These are phyloP conservation scores for Pezicula radicicola DNA, from an alignment of 2,329 filamentous ascomycete genomes.

Conservation along the genomic window DNA sequence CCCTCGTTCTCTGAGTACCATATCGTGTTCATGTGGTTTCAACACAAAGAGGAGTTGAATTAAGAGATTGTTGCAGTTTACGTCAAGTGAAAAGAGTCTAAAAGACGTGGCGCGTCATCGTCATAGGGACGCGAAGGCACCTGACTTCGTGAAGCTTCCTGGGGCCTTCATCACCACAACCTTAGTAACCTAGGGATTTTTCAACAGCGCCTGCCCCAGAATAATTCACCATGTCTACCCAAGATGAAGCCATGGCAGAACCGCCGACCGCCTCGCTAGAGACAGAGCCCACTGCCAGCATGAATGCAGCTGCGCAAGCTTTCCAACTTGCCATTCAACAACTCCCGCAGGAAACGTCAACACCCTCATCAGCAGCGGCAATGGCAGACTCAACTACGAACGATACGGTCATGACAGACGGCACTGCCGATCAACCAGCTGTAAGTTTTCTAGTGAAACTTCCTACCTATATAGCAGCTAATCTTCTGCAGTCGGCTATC, in stretches of 20 bases:
- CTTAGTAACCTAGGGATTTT: background rate
- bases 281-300: constrained; percentile 14
- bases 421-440: constrained; percentile 17
- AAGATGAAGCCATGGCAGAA: background rate
- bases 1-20: constrained; percentile 16
- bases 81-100: background rate
- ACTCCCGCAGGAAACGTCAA: constrained; percentile 9
- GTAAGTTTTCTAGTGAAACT: constrained; percentile 9
- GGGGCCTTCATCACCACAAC: background rate
- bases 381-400: constrained; percentile 9
- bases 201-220: background rate
- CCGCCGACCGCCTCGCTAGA: background rate
- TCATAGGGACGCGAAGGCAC: background rate
- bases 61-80: background rate
- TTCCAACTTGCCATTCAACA: constrained; percentile 24
- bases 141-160: background rate
- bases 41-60: background rate
- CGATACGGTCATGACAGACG: constrained; percentile 25
- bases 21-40: constrained; percentile 6
- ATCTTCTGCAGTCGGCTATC: constrained; percentile 8
- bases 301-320: constrained; percentile 21
- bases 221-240: constrained; percentile 14
- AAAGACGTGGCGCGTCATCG: background rate
- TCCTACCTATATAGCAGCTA: constrained; percentile 1
- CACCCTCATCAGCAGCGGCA: constrained; percentile 12